Conservation (phyloP, 2,329 filamentous ascomycete genomes). For the Lasiodiplodia hormozganensis region DNA sequence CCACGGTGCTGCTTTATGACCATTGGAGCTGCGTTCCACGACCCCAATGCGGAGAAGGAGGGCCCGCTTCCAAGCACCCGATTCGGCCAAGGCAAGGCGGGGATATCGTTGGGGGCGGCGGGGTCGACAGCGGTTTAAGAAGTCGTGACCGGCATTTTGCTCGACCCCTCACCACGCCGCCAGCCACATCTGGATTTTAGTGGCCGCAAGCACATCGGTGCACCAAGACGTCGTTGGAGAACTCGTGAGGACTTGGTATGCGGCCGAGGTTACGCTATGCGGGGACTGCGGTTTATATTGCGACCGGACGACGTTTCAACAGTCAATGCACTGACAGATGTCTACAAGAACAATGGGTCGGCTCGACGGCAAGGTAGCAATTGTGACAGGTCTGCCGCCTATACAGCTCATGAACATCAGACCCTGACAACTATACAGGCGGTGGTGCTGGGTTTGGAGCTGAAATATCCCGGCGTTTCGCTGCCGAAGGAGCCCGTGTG, state of each 20-base stretch:
- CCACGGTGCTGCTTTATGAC: slow-evolving; percentile 11
- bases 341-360: slow-evolving; percentile 42
- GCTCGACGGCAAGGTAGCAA: slow-evolving; percentile 62
- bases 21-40: neutral
- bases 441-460: slow-evolving; percentile 70
- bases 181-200: neutral
- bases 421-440: slow-evolving; percentile 44
- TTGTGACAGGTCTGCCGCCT: slow-evolving; percentile 56
- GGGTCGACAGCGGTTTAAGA: neutral
- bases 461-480: slow-evolving; percentile 66
- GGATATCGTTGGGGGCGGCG: slow-evolving; percentile 1
- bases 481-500: slow-evolving; percentile 65
- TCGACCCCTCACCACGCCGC: neutral
- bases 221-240: slow-evolving; percentile 5
- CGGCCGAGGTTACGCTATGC: neutral
- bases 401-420: no score
- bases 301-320: neutral
- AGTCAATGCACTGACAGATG: neutral
- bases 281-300: neutral
- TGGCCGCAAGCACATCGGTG: neutral
- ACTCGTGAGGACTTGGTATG: neutral
- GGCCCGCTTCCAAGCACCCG: slow-evolving; percentile 14
- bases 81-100: slow-evolving; percentile 17
- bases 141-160: neutral
- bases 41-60: slow-evolving; percentile 14